phyloP scores from a whole-genome alignment of 139 green algal species.

The Chlamydomonas eustigma region DNA sequence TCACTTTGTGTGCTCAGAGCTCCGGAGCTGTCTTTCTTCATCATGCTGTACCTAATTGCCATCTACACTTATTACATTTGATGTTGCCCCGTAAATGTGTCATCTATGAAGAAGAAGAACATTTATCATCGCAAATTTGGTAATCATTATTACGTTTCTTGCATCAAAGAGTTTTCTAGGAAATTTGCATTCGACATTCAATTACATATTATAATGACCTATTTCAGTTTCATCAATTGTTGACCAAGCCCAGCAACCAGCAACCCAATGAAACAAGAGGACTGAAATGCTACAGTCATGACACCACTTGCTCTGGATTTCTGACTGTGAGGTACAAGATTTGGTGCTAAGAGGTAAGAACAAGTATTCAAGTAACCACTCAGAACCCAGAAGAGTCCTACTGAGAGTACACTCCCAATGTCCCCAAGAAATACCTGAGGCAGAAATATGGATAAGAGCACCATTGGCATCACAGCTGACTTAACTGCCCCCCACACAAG shows the following conservation, averaged over 20 bases:
- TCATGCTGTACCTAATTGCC: no score
- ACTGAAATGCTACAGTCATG: conserved; percentile 68
- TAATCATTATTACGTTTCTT: no score
- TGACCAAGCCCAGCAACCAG: conserved; percentile 40
- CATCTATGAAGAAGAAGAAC: no score
- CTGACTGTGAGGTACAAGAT: conserved; percentile 35
- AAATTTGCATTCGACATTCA: no score
- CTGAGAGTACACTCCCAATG: conserved; percentile 11
- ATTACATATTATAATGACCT: no score
- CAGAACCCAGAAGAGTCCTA: conserved; percentile 54
- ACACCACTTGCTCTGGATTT: conserved; percentile 47
- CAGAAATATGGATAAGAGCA: conserved; percentile 33
- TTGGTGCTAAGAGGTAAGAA: conserved; percentile 62
- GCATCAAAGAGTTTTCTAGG: no score
- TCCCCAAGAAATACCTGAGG: conserved; percentile 28
- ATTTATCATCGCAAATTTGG: no score
- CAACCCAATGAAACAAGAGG: conserved; percentile 55
- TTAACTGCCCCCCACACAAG: conserved; percentile 33
- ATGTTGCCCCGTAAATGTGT: no score
- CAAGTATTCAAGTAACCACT: conserved; percentile 69
- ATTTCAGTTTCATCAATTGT: conserved; percentile 12
- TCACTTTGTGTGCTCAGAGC: no score
- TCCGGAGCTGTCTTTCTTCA: no score
- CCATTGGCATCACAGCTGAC: conserved; percentile 32
- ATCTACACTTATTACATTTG: no score